Conservation (phyloP, 805 yeast species). For the Millerago galiae region DNA sequence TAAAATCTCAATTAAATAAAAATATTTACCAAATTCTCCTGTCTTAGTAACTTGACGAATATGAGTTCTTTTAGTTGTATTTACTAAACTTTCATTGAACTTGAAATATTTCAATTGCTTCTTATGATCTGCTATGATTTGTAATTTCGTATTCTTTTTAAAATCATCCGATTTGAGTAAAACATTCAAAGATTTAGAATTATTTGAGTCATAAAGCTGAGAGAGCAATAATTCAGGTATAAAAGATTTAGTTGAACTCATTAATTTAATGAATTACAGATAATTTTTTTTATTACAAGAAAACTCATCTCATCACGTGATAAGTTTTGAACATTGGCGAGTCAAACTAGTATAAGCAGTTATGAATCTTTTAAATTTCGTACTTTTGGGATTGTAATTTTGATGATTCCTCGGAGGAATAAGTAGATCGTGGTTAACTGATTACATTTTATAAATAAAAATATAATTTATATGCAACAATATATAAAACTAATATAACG, state of each 20-base stretch:
- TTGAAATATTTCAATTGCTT: conserved; percentile 6
- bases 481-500: neutral
- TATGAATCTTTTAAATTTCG: no score
- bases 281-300: no score
- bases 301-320: no score
- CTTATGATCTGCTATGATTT: conserved; percentile 9
- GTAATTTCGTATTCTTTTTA: neutral
- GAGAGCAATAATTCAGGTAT: neutral
- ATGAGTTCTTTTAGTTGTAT: neutral
- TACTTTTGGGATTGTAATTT: no score
- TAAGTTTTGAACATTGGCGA: no score
- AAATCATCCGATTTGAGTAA: neutral
- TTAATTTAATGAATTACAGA: no score
- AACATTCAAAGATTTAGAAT: neutral
- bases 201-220: neutral
- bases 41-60: neutral
- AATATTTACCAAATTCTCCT: neutral
- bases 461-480: conserved; percentile 1
- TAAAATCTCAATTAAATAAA: conserved; percentile 6
- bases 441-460: neutral
- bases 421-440: no score
- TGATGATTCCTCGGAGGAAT: no score
- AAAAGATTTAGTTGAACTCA: neutral
- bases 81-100: neutral
- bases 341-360: no score